phyloP scores from a whole-genome alignment of 2,329 filamentous ascomycete species.

The Drechslerella stenobrocha region DNA sequence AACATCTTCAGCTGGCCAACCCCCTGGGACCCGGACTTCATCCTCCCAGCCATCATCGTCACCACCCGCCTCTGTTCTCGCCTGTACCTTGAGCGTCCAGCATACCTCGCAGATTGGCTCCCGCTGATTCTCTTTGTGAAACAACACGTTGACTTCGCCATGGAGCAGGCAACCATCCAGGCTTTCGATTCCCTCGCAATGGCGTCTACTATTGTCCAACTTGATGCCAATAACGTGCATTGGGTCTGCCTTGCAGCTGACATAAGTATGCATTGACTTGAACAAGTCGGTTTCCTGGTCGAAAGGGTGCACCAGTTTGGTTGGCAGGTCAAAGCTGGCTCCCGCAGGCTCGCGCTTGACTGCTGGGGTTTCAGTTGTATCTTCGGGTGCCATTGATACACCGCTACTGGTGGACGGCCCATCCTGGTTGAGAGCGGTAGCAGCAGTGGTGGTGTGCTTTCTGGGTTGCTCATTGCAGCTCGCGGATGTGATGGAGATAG shows the following conservation, averaged over 20 bases:
- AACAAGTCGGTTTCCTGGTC: conserved; percentile 23
- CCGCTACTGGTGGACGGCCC: no score
- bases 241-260: conserved; percentile 15
- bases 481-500: no score
- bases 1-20: conserved; percentile 18
- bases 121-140: conserved; percentile 1
- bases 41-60: neutral
- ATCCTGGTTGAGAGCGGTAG: no score
- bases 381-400: neutral
- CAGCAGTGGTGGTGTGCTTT: no score
- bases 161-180: conserved; percentile 12
- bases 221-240: conserved; percentile 24
- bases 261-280: conserved; percentile 14
- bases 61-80: neutral
- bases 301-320: conserved; percentile 13
- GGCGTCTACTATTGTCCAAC: neutral
- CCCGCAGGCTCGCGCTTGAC: no score
- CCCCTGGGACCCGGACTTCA: conserved; percentile 3
- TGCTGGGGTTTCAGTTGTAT: no score
- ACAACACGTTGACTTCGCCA: conserved; percentile 21
- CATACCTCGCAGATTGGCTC: conserved; percentile 30
- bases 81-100: neutral
- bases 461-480: no score
- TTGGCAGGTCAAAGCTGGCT: neutral
- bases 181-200: conserved; percentile 21